These are phyloP conservation scores for Rhizopus stolonifer DNA, from an alignment of 371 early-diverging fungal species.

Conservation along the genomic window DNA sequence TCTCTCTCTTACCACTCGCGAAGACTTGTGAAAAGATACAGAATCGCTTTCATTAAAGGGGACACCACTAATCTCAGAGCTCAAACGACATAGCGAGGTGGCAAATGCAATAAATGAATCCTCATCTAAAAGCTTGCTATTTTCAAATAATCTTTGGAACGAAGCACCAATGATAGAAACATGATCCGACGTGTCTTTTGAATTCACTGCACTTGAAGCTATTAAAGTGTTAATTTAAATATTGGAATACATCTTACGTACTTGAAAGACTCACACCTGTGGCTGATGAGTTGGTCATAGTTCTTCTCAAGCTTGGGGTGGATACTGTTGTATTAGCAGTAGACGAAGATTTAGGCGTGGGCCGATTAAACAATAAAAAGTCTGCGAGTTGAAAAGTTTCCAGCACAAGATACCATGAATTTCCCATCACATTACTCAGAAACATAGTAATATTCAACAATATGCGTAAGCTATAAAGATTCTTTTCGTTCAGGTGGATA, in stretches of 20 bases:
- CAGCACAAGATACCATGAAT: conserved; percentile 85
- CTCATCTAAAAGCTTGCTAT: conserved; percentile 62
- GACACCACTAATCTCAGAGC: conserved; percentile 57
- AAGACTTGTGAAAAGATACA: conserved; percentile 26
- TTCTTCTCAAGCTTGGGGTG: conserved; percentile 26
- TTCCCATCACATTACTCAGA: conserved; percentile 72
- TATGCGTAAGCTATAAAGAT: conserved; percentile 76
- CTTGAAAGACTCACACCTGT: conserved; percentile 12
- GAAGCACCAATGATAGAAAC: conserved; percentile 52
- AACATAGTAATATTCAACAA: conserved; percentile 73
- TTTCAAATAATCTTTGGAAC: conserved; percentile 75
- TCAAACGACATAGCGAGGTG: conserved; percentile 69
- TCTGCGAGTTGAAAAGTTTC: conserved; percentile 90
- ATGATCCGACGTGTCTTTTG: conserved; percentile 53
- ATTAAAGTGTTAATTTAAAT: background rate
- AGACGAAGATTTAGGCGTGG: conserved; percentile 39
- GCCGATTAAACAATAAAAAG: conserved; percentile 46
- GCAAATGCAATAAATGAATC: conserved; percentile 68
- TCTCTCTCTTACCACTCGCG: conserved; percentile 34
- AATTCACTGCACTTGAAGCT: conserved; percentile 21
- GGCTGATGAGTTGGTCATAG: conserved; percentile 22
- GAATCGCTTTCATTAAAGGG: conserved; percentile 41
- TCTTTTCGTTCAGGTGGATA: conserved; percentile 70
- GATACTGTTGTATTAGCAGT: conserved; percentile 4
- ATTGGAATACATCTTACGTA: conserved; percentile 19